Base-by-base conservation (phyloP, 768 basidiomycete genomes). In the Boletellus ananas region DNA sequence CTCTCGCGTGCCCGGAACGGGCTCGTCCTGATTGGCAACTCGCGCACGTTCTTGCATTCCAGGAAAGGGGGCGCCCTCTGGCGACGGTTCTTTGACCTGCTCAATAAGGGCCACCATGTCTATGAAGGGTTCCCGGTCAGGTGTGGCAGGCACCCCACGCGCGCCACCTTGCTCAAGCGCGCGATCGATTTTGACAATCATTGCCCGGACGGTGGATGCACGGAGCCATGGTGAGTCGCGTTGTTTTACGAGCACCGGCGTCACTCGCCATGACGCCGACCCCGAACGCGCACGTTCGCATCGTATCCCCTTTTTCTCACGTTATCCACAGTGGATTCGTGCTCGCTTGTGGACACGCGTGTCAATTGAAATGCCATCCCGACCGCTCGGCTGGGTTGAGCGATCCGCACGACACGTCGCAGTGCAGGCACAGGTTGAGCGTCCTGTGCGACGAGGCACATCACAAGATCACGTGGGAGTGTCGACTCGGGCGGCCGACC, bases 1-100 rank as follows among this genome's bases (percentile, higher is more conserved):
- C 70, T 88, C 11, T 87, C 86, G 0, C 79, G 86, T 10, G 83
- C 85, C 6, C 77, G 85, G 2, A 70, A 87, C 54, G 81, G 75
- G 0, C 60, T 86, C 12, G 79, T 88, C 49, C 74, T 88, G 64
- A 75, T 88, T 18, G 86, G 86, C 6, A 86, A 87, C 56, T 67
- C 76, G 0, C 57, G 78, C 3, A 88, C 86, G 0, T 87, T 87
- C 68, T 60, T 66, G 37, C 68, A 73, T 4, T 71, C 85, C 7
- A 74, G 72, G 25, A 81, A 75, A 54, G 84, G 84, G 1, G 66
- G 63, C 4, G 70, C 69, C 1, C 48, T 84, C 0, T 87, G 85
- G 85, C 57, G 44, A 0, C 58, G 61, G 12, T 70, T 87, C 6
- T 76, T 87, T 44, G 58, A 63, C 1, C 53, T 79, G 45, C 56